Evolutionary conservation across 2,329 filamentous ascomycete genomes (phyloP).

Genomic region (Paracamarosporium sp.): DNA sequence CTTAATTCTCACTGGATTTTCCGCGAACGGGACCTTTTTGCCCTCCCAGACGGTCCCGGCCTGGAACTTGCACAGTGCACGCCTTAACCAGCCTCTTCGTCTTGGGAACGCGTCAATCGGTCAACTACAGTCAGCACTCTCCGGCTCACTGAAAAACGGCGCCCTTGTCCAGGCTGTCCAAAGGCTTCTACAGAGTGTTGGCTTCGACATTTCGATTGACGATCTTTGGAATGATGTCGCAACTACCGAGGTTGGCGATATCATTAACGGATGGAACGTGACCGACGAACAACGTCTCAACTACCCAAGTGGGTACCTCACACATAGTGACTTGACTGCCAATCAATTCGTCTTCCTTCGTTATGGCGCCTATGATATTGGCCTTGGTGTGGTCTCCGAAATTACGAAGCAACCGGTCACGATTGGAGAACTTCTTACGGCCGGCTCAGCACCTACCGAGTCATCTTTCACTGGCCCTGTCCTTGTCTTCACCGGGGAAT

Average conservation of each 20-base stretch:
- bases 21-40: conserved; percentile 55
- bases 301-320: conserved; percentile 61
- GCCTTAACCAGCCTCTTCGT: conserved; percentile 49
- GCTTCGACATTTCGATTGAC: conserved; percentile 18
- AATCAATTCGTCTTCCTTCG: conserved; percentile 59
- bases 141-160: not conserved
- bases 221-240: conserved; percentile 37
- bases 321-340: conserved; percentile 53
- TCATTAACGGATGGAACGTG: conserved; percentile 40
- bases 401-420: conserved; percentile 63
- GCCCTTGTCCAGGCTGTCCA: conserved; percentile 25
- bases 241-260: conserved; percentile 36
- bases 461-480: conserved; percentile 61
- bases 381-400: conserved; percentile 56
- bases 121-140: not conserved
- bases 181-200: conserved; percentile 20
- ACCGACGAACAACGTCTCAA: conserved; percentile 26
- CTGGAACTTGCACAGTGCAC: conserved; percentile 57
- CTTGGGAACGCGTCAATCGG: conserved; percentile 40
- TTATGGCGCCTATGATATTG: conserved; percentile 63
- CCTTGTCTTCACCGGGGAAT: conserved; percentile 63
- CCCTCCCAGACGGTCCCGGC: conserved; percentile 50
- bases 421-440: conserved; percentile 65
- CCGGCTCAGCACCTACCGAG: conserved; percentile 49
- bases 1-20: conserved; percentile 68